Conservation (phyloP, 352 stramenopile species). For the Phytophthora syringae region DNA sequence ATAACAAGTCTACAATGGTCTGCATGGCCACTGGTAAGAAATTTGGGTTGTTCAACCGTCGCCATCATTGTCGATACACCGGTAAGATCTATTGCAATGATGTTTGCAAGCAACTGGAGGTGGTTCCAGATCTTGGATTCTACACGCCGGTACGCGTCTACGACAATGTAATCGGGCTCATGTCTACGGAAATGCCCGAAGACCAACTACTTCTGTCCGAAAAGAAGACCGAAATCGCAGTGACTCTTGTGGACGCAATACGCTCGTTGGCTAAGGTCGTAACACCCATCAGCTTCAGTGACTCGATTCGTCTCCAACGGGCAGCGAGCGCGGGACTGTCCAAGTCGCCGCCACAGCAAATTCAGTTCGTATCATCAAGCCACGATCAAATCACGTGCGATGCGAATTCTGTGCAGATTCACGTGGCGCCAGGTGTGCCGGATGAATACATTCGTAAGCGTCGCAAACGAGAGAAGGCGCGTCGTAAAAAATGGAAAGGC, state of each 20-base stretch:
- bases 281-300: constrained; percentile 79
- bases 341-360: constrained; percentile 63
- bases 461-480: constrained; percentile 84
- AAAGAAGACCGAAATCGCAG: constrained; percentile 90
- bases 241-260: constrained; percentile 85
- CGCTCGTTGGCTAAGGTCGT: constrained; percentile 49
- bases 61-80: constrained; percentile 88
- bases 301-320: constrained; percentile 64
- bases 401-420: constrained; percentile 50
- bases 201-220: constrained; percentile 82
- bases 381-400: constrained; percentile 58
- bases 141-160: constrained; percentile 83
- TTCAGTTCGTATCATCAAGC: constrained; percentile 65
- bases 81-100: constrained; percentile 90
- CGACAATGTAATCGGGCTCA: constrained; percentile 78
- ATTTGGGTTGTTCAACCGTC: constrained; percentile 88
- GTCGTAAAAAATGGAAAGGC: constrained; percentile 74
- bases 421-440: constrained; percentile 69
- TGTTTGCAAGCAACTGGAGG: constrained; percentile 77
- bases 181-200: constrained; percentile 85
- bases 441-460: constrained; percentile 89
- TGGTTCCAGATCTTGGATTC: constrained; percentile 83
- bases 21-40: constrained; percentile 90
- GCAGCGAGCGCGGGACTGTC: constrained; percentile 53
- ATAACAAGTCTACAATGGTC: constrained; percentile 84